Conservation (phyloP, 202 grass and related monocot genomes). For the Tripidium arundinaceum region DNA sequence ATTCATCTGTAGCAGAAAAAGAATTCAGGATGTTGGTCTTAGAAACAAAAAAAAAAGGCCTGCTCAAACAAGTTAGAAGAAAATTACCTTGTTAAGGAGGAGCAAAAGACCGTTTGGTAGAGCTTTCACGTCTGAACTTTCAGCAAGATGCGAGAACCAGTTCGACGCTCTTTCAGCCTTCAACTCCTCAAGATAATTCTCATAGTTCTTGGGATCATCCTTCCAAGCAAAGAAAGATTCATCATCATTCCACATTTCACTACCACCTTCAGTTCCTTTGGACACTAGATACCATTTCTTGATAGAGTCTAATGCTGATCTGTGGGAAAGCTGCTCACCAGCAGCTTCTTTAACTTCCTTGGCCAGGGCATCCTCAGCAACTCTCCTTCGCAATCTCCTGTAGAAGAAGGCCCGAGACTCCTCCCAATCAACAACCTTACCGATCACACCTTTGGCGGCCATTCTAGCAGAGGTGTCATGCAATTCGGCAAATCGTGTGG, state of each 20-base stretch:
- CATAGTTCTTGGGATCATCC: slow-evolving; percentile 68
- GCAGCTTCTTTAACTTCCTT: slow-evolving; percentile 65
- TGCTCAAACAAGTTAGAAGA: background rate
- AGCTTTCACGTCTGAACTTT: slow-evolving; percentile 62
- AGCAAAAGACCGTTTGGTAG: slow-evolving; percentile 60
- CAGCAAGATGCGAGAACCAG: slow-evolving; percentile 53
- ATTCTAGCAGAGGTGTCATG: slow-evolving; percentile 90
- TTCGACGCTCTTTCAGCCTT: slow-evolving; percentile 59
- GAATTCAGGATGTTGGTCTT: slow-evolving; percentile 1
- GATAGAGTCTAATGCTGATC: slow-evolving; percentile 52
- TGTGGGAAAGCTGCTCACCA: slow-evolving; percentile 56
- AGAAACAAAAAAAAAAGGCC: background rate
- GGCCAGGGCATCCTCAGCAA: slow-evolving; percentile 62
- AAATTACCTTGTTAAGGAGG: slow-evolving; percentile 77
- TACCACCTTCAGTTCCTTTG: slow-evolving; percentile 21
- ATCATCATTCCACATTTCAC: slow-evolving; percentile 60
- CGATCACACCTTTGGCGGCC: slow-evolving; percentile 80
- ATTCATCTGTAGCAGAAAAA: slow-evolving; percentile 68
- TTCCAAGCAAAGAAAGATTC: slow-evolving; percentile 90
- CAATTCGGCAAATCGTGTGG: slow-evolving; percentile 85
- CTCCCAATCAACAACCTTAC: slow-evolving; percentile 83
- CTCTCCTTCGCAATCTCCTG: slow-evolving; percentile 70
- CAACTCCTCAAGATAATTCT: slow-evolving; percentile 60
- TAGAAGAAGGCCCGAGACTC: slow-evolving; percentile 82
- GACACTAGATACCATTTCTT: slow-evolving; percentile 68